Evolutionary conservation across 1,284 basidiomycete species (phyloP), one percentile per base, ranked within the genome.

Genomic region (Bondarzewia mesenterica): DNA sequence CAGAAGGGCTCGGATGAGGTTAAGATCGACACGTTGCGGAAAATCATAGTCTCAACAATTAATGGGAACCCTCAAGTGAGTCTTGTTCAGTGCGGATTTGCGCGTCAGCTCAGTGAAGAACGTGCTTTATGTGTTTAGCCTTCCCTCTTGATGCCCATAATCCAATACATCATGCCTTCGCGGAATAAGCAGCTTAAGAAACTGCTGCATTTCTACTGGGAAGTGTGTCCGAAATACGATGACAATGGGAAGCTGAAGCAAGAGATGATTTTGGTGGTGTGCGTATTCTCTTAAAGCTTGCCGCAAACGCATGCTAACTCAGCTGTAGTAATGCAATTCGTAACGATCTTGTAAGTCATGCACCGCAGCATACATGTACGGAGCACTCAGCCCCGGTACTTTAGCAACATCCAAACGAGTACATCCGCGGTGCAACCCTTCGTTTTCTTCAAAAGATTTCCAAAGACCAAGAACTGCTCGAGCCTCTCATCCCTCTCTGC

Each of bases 241-340:
- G 94, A 98, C 56, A 84, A 82, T 55, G 96, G 96, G 49, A 98
- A 98, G 71, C 72, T 99, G 60, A 98, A 97, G 78, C 96, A 99
- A 70, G 96, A 99, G 73, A 99, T 99, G 96, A 99, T 99, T 61
- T 79, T 99, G 42, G 95, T 99, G 42, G 94, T 95, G 91, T 94
- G 65, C 63, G 89, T 81, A 3, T 22, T 7, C 26, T 42, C 48
- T 26, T 38, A 44, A 20, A 42, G 39, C 23, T 42, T 25, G 16
- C 38, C 5, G n/a, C 36, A 21, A 8, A 36, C 25, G 20, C 36
- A 54, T 44, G 50, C 36, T 48, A n/a, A 16, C 56, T 49, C 57
- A 62, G 40, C 20, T 48, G 29, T 60, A 93, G 92, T 60, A 98
- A 98, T 62, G 94, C 94, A 44, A 93, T 98, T 64, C 89, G 94